These are phyloP conservation scores for Stylonectria norvegica DNA, from an alignment of 2,329 filamentous ascomycete species.

Conservation along the genomic window DNA sequence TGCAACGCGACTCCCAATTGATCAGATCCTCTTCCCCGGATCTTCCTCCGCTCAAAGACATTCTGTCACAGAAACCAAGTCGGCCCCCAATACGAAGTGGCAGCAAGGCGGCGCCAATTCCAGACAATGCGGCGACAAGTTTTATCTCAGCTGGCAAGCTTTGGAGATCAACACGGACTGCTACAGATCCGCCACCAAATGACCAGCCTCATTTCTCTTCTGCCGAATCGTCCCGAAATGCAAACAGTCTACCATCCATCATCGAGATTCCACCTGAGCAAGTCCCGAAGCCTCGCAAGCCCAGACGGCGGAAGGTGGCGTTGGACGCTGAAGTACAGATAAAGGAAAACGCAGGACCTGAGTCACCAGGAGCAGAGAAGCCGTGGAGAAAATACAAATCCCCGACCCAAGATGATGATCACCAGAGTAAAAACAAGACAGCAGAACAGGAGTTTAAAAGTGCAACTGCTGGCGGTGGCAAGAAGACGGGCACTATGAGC, in stretches of 20 bases:
- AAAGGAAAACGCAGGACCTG: slow-evolving; percentile 3
- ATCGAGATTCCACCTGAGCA: slow-evolving; percentile 20
- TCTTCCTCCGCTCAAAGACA: slow-evolving; percentile 50
- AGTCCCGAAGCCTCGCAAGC: slow-evolving; percentile 16
- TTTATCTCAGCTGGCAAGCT: slow-evolving; percentile 44
- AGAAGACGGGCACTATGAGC: slow-evolving; percentile 32
- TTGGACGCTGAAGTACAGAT: slow-evolving; percentile 9
- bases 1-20: slow-evolving; percentile 31
- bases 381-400: slow-evolving; percentile 35
- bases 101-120: slow-evolving; percentile 36
- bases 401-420: slow-evolving; percentile 19
- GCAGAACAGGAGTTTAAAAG: slow-evolving; percentile 20
- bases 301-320: slow-evolving; percentile 14
- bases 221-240: slow-evolving; percentile 4
- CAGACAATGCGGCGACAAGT: slow-evolving; percentile 32
- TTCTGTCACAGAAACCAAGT: slow-evolving; percentile 38
- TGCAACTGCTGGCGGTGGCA: slow-evolving; percentile 6
- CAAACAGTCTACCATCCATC: slow-evolving; percentile 20
- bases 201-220: neutral
- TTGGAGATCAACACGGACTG: slow-evolving; percentile 32
- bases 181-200: slow-evolving; percentile 1
- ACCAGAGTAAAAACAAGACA: slow-evolving; percentile 11
- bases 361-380: slow-evolving; percentile 25
- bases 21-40: slow-evolving; percentile 50
- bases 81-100: slow-evolving; percentile 34